Evolutionary conservation across 1,284 basidiomycete species (phyloP).

Genomic region (Marasmius fiardii): DNA sequence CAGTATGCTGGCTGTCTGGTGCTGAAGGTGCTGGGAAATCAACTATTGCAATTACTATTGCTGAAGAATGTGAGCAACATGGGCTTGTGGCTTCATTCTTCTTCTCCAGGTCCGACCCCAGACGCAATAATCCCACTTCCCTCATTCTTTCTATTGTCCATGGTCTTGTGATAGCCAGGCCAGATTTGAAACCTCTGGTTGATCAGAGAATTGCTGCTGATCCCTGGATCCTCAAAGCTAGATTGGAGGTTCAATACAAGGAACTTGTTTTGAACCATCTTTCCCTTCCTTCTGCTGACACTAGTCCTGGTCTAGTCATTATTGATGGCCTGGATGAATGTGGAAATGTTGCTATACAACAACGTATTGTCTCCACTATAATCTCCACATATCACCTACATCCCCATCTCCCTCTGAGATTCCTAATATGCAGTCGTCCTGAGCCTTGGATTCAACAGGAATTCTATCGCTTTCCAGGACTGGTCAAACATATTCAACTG

Average conservation of each 20-base stretch:
- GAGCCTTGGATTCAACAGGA: constrained; percentile 20
- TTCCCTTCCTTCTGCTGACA: not conserved
- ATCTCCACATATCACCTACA: not conserved
- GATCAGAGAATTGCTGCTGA: not conserved
- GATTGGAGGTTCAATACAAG: constrained; percentile 1
- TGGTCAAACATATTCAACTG: not conserved
- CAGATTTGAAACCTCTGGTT: not conserved
- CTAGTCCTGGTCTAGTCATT: not conserved
- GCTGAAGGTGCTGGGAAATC: constrained; percentile 18
- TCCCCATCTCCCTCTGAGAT: constrained; percentile 17
- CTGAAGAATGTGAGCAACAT: constrained; percentile 4
- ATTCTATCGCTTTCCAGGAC: not conserved
- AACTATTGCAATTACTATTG: constrained; percentile 17
- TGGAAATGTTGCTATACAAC: not conserved
- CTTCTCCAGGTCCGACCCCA: constrained; percentile 11
- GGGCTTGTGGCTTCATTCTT: constrained; percentile 15
- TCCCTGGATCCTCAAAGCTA: not conserved
- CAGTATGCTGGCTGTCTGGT: constrained; percentile 9
- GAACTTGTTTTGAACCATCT: not conserved
- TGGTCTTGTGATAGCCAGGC: not conserved
- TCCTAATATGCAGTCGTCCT: constrained; percentile 23
- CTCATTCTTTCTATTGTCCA: constrained; percentile 4
- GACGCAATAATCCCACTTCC: not conserved
- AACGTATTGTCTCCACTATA: not conserved
- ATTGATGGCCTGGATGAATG: constrained; percentile 8